Conservation (phyloP, 2,329 filamentous ascomycete species). For the Beauveria caledonica region DNA sequence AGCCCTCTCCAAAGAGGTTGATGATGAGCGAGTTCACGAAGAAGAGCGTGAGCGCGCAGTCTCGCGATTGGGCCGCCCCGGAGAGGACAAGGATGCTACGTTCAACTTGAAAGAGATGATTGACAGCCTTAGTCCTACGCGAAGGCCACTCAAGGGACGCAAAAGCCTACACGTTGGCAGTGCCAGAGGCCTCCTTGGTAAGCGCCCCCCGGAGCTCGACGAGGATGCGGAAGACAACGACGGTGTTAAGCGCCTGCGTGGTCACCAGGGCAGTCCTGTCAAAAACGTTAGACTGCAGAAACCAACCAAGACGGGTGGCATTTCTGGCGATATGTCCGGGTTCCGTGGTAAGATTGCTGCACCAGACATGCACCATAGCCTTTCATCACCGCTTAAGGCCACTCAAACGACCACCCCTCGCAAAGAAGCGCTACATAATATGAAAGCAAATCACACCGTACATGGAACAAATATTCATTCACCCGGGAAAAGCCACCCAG, state of each 20-base stretch:
- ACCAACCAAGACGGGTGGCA: constrained; percentile 59
- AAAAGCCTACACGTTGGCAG: constrained; percentile 73
- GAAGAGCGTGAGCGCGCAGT: constrained; percentile 52
- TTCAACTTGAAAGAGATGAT: constrained; percentile 70
- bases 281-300: constrained; percentile 65
- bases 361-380: constrained; percentile 24
- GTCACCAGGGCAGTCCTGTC: constrained; percentile 66
- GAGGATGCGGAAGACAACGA: constrained; percentile 49
- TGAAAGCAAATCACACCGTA: constrained; percentile 39
- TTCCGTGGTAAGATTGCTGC: constrained; percentile 23
- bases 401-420: constrained; percentile 46
- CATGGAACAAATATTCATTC: constrained; percentile 38
- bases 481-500: constrained; percentile 26
- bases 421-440: constrained; percentile 44
- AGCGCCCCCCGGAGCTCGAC: constrained; percentile 65
- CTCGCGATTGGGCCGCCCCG: constrained; percentile 41
- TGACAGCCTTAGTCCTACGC: constrained; percentile 67
- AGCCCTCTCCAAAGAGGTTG: constrained; percentile 53
- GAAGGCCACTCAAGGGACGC: constrained; percentile 55
- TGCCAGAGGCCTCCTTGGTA: constrained; percentile 64
- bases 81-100: constrained; percentile 53
- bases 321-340: constrained; percentile 43
- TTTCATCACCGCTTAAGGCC: constrained; percentile 40
- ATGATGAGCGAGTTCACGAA: constrained; percentile 51
- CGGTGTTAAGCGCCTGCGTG: constrained; percentile 61